Evolutionary conservation across 768 basidiomycete species (phyloP), one percentile per base, ranked within the genome.

Genomic region (Gymnopilus junonius): DNA sequence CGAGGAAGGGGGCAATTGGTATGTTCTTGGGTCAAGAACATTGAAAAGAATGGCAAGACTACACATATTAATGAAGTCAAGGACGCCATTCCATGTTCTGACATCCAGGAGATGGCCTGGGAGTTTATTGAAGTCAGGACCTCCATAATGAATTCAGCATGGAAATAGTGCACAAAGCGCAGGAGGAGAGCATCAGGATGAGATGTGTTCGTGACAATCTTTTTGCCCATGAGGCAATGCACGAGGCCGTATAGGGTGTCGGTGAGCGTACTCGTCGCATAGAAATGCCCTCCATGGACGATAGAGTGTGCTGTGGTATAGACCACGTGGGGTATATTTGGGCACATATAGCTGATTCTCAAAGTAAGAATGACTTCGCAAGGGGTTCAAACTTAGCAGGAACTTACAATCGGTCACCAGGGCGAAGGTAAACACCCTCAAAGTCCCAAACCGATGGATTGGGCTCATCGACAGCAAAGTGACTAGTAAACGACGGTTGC

Each of bases 121-220:
- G n/a, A n/a, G n/a, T n/a, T n/a, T n/a, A n/a, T n/a, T n/a, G n/a
- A n/a, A n/a, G n/a, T n/a, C n/a, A n/a, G n/a, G n/a, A 1, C 20
- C 39, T 31, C 43, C 17, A 59, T 3, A 25, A 59, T 27, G 35
- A 59, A 51, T 25, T n/a, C 35, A 15, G 20, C 45, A 40, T 59
- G 34, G 23, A 59, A 59, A 32, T 51, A 59, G 37, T 59, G 58
- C 0, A 59, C 12, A 43, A 59, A 32, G n/a, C 45, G 58, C 31
- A 59, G 37, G 31, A 59, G 45, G 20, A 59, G 58, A 37, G 34
- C 23, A 8, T 50, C 23, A 29, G 50, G 50, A 55, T 42, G 51
- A 21, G 50, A 61, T 8, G 50, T 37, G 29, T 61, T 42, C 8
- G 50, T 61, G 12, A 61, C 8, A 11, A 54, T 17, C 14, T 29